These are phyloP conservation scores for Botrytis cinerea DNA, from an alignment of 2,329 filamentous ascomycete genomes.

Conservation along the genomic window DNA sequence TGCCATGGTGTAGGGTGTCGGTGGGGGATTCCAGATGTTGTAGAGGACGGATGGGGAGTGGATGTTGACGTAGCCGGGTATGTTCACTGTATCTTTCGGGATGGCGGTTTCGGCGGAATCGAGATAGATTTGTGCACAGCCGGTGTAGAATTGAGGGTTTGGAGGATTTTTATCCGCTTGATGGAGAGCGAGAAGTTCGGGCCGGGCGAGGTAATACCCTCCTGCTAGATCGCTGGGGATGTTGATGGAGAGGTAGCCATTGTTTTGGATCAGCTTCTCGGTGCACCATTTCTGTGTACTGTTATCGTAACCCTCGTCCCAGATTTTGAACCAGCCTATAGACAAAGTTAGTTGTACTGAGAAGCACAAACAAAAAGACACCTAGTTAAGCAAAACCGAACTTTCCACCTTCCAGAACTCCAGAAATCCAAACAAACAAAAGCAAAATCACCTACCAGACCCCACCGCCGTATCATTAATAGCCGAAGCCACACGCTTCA, in stretches of 20 bases:
- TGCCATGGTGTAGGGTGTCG: constrained; percentile 56
- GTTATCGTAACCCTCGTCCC: constrained; percentile 65
- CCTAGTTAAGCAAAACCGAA: neutral
- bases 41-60: constrained; percentile 59
- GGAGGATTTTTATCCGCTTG: constrained; percentile 53
- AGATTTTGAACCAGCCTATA: constrained; percentile 72
- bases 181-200: constrained; percentile 71
- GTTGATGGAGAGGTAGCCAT: constrained; percentile 62
- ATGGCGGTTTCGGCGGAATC: constrained; percentile 50
- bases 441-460: constrained; percentile 47
- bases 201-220: constrained; percentile 71
- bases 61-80: constrained; percentile 64
- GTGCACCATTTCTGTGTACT: constrained; percentile 65
- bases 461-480: constrained; percentile 56
- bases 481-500: constrained; percentile 67
- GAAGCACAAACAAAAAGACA: neutral
- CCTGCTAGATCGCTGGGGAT: constrained; percentile 62
- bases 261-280: constrained; percentile 64
- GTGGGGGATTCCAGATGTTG: constrained; percentile 61
- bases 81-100: constrained; percentile 57
- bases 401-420: too few species aligned
- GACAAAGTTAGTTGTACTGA: neutral
- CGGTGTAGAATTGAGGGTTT: constrained; percentile 72
- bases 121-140: constrained; percentile 72
- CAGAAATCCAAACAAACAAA: neutral